phyloP scores from a whole-genome alignment of 768 basidiomycete genomes.

The Coprinellus micaceus region DNA sequence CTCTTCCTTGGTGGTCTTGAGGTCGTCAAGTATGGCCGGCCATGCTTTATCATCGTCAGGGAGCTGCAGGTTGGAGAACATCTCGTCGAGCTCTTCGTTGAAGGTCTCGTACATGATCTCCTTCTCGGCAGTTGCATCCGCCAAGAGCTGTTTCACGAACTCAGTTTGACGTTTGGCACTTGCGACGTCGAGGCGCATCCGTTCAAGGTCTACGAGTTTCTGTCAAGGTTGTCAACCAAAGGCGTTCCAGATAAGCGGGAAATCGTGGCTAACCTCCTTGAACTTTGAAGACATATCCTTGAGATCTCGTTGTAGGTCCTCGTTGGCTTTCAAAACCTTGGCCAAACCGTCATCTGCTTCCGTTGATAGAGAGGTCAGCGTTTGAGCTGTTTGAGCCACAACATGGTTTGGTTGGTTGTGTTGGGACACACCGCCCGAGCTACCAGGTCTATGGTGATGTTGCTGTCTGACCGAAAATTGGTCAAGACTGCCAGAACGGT shows the following conservation, averaged over 20 bases:
- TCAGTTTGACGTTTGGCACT: slow-evolving; percentile 72
- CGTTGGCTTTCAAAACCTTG: slow-evolving; percentile 51
- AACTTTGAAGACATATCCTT: slow-evolving; percentile 46
- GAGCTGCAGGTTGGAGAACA: slow-evolving; percentile 83
- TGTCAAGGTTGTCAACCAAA: slow-evolving; percentile 21
- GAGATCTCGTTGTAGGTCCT: slow-evolving; percentile 50
- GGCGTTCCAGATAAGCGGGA: no score
- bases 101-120: slow-evolving; percentile 95
- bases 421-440: no score
- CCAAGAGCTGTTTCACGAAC: slow-evolving; percentile 71
- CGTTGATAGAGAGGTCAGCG: slow-evolving; percentile 49
- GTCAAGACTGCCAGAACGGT: slow-evolving; percentile 21
- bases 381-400: slow-evolving; percentile 23
- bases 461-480: slow-evolving; percentile 17
- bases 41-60: slow-evolving; percentile 77
- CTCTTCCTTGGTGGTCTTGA: slow-evolving; percentile 69
- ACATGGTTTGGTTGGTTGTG: not conserved
- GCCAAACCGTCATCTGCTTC: slow-evolving; percentile 58
- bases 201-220: slow-evolving; percentile 64
- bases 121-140: slow-evolving; percentile 80
- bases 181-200: slow-evolving; percentile 59
- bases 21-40: slow-evolving; percentile 69
- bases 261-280: slow-evolving; percentile 61
- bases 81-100: slow-evolving; percentile 88
- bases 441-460: no score